These are phyloP conservation scores for Microbotryum intermedium DNA, from an alignment of 1,284 basidiomycete species.

Conservation along the genomic window DNA sequence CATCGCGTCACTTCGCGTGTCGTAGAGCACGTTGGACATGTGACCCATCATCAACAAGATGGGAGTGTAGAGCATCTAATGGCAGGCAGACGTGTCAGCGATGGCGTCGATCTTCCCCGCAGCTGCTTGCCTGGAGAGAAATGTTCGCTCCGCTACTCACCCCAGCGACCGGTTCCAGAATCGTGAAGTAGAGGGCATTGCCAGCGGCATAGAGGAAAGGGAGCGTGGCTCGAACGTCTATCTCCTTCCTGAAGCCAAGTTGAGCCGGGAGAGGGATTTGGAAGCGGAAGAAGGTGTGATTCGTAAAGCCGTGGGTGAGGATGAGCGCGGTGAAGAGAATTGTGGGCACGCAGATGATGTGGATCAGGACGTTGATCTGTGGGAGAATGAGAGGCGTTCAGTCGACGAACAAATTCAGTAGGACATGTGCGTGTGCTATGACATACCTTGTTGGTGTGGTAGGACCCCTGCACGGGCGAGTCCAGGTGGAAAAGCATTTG, in stretches of 20 bases:
- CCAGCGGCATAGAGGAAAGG: slow-evolving; percentile 18
- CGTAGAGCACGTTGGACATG: slow-evolving; percentile 30
- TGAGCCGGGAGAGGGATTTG: not conserved
- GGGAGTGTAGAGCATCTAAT: slow-evolving; percentile 31
- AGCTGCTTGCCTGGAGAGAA: no score
- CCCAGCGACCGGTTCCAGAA: slow-evolving; percentile 32
- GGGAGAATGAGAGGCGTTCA: not conserved
- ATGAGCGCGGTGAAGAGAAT: slow-evolving; percentile 31
- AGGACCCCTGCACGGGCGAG: slow-evolving; percentile 23
- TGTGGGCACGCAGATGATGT: slow-evolving; percentile 31
- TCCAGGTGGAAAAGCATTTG: no score
- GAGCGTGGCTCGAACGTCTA: slow-evolving; percentile 21
- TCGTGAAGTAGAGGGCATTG: slow-evolving; percentile 34
- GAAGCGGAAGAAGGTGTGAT: slow-evolving; percentile 7
- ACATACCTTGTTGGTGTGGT: slow-evolving; percentile 29
- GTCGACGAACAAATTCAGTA: not conserved
- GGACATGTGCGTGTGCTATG: not conserved
- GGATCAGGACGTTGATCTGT: slow-evolving; percentile 29
- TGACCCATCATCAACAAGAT: slow-evolving; percentile 30
- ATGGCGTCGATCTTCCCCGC: no score
- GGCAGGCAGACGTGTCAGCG: not conserved
- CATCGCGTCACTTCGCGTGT: slow-evolving; percentile 21
- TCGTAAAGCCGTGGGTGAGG: slow-evolving; percentile 22
- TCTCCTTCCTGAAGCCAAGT: slow-evolving; percentile 7
- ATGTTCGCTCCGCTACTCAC: slow-evolving; percentile 6